A percentile compares a stretch with the other conserved stretches of the same genome.
Evolutionary conservation across 2,329 filamentous ascomycete species (phyloP).

Genomic region (Hirsutella thompsonii): DNA sequence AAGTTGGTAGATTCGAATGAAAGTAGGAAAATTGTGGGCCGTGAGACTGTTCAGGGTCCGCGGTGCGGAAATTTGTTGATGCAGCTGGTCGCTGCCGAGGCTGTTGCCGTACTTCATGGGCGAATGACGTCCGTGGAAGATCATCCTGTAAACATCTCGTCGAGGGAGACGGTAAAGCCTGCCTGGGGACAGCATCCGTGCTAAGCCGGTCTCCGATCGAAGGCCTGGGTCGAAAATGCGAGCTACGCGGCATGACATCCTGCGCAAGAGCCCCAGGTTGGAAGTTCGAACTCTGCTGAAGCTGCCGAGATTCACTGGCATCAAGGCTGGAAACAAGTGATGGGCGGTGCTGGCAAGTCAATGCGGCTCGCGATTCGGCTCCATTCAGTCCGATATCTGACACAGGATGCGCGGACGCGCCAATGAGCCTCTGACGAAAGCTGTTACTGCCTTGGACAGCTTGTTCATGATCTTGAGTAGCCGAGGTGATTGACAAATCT

Average conservation of each 20-base stretch:
- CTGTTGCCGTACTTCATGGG: not conserved
- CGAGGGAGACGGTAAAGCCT: too few relatives aligned
- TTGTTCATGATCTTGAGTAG: not conserved
- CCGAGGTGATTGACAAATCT: conserved; percentile 3
- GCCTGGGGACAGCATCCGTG: too few relatives aligned
- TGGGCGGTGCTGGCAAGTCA: not conserved
- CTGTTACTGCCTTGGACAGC: not conserved
- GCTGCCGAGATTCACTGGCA: not conserved
- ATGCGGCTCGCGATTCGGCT: not conserved
- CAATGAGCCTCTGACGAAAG: not conserved
- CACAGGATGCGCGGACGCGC: not conserved
- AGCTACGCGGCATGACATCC: too few relatives aligned
- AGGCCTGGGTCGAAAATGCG: too few relatives aligned
- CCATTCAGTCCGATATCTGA: not conserved
- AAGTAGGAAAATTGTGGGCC: not conserved
- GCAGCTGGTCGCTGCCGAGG: not conserved
- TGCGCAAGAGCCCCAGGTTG: too few relatives aligned
- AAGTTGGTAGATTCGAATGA: not conserved
- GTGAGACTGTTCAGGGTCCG: not conserved
- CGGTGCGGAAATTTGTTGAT: not conserved
- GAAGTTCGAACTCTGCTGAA: too few relatives aligned
- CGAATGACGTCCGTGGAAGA: not conserved
- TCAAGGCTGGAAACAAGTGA: not conserved
- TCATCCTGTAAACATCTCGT: too few relatives aligned
- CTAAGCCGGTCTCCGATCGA: too few relatives aligned